Conservation (phyloP, 192 early-diverging fungal species). For the Gonapodya prolifera region DNA sequence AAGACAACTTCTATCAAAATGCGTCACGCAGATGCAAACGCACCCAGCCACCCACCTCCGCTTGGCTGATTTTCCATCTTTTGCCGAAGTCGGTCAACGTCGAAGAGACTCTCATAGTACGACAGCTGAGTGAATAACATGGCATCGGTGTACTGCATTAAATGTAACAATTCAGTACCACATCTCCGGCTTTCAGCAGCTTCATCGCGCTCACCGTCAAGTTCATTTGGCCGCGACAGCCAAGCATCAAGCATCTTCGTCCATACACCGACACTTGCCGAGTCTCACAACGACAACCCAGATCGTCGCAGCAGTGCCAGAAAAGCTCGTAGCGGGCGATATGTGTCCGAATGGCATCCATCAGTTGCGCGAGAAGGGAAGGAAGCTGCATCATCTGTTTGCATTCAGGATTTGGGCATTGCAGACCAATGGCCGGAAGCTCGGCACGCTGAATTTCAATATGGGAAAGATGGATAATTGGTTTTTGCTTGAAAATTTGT, state of each 20-base stretch:
- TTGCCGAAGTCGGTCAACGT: slow-evolving; percentile 25
- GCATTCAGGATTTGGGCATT: slow-evolving; percentile 44
- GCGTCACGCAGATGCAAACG: slow-evolving; percentile 14
- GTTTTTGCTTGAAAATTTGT: slow-evolving; percentile 7
- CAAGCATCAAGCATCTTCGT: slow-evolving; percentile 43
- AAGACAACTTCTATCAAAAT: slow-evolving; percentile 6
- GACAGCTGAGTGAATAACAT: slow-evolving; percentile 68
- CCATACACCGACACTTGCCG: slow-evolving; percentile 57
- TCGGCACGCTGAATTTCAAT: slow-evolving; percentile 11
- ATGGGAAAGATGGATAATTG: slow-evolving; percentile 11
- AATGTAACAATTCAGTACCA: background rate
- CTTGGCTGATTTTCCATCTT: slow-evolving; percentile 2
- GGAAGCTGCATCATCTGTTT: slow-evolving; percentile 18
- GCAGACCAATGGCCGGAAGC: background rate
- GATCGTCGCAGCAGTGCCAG: slow-evolving; percentile 67
- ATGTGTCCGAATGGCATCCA: slow-evolving; percentile 42
- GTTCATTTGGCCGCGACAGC: slow-evolving; percentile 54
- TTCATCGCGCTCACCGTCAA: slow-evolving; percentile 39
- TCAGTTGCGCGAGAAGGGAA: slow-evolving; percentile 51
- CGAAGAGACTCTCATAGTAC: slow-evolving; percentile 62
- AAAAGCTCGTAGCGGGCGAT: slow-evolving; percentile 65
- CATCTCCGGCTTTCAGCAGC: background rate
- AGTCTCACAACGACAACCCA: slow-evolving; percentile 49
- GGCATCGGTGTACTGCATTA: slow-evolving; percentile 57
- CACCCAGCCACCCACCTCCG: background rate